Conservation (phyloP, 2,329 filamentous ascomycete genomes). For the Pseudogymnoascus sp. region DNA sequence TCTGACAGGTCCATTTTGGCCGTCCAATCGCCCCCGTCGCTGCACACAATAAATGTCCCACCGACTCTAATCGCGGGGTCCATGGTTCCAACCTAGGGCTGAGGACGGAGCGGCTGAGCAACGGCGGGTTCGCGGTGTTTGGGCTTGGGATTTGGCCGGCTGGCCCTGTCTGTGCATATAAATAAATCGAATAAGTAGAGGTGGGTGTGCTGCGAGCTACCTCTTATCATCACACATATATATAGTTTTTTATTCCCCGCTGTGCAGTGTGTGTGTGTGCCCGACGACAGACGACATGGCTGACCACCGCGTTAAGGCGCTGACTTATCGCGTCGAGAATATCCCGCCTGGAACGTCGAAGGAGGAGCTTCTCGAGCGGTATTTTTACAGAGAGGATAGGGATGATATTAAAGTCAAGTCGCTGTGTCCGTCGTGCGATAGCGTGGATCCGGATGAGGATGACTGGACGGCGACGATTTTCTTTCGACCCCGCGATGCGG, state of each 20-base stretch:
- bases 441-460: neutral
- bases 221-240: neutral
- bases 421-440: conserved; percentile 8
- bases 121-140: neutral
- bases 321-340: conserved; percentile 12
- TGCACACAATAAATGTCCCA: neutral
- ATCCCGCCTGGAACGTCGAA: conserved; percentile 9
- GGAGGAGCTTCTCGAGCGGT: conserved; percentile 5
- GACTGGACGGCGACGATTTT: conserved; percentile 7
- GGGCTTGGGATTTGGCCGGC: neutral
- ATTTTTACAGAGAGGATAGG: conserved; percentile 2
- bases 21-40: neutral
- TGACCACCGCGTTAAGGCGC: neutral
- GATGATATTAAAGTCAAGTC: conserved; percentile 10
- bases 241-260: neutral
- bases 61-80: conserved; percentile 4
- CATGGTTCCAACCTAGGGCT: neutral
- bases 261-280: neutral
- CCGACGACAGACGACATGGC: neutral
- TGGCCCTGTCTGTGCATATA: neutral
- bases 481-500: neutral
- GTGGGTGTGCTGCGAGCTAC: neutral
- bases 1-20: neutral
- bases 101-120: neutral
- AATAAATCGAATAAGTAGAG: conserved; percentile 5